phyloP scores from a whole-genome alignment of 768 basidiomycete species.

The Amanita molliuscula region DNA sequence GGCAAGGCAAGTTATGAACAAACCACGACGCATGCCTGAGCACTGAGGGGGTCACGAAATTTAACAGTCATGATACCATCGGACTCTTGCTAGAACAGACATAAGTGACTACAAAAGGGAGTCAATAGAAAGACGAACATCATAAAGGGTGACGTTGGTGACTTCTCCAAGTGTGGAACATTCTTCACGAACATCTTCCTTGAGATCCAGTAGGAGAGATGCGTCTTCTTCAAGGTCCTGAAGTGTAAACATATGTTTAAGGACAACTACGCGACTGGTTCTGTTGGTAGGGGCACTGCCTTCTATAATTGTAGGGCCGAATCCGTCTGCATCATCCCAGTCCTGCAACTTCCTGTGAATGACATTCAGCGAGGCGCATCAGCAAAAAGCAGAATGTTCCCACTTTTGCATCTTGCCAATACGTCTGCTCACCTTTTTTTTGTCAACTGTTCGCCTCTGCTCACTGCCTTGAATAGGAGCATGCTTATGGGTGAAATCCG shows the following conservation, averaged over 20 bases:
- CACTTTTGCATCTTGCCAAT: constrained; percentile 88
- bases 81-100: constrained; percentile 59
- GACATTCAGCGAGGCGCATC: background rate
- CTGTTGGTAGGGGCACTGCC: constrained; percentile 35
- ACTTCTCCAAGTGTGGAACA: constrained; percentile 87
- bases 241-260: constrained; percentile 92
- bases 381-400: constrained; percentile 9
- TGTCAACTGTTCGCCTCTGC: constrained; percentile 58
- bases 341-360: constrained; percentile 72
- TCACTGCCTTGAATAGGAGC: constrained; percentile 31
- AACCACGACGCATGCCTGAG: constrained; percentile 85
- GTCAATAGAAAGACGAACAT: constrained; percentile 47
- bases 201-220: constrained; percentile 79
- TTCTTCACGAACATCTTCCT: constrained; percentile 94
- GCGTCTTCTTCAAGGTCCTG: constrained; percentile 81
- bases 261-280: constrained; percentile 75
- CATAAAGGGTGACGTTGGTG: constrained; percentile 90
- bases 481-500: constrained; percentile 70
- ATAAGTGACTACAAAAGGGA: background rate
- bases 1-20: constrained; percentile 4
- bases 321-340: constrained; percentile 93
- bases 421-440: constrained; percentile 63
- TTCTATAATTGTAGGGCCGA: constrained; percentile 58
- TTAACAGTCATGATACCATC: constrained; percentile 96
- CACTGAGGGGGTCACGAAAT: constrained; percentile 86